phyloP scores from a whole-genome alignment of 2,329 filamentous ascomycete species.

The Diaporthe sp. region DNA sequence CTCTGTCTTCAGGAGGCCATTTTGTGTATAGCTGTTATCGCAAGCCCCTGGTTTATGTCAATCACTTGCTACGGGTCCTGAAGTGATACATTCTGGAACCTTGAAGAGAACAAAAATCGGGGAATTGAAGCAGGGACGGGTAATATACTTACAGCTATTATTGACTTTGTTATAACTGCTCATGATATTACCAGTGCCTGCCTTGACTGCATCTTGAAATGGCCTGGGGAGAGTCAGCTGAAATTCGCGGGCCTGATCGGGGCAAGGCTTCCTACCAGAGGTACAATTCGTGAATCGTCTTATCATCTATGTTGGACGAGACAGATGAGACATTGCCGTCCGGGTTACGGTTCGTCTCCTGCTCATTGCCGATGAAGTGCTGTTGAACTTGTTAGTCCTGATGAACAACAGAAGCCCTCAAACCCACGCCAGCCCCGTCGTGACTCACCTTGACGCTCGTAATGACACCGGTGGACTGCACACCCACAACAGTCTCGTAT shows the following conservation, averaged over 20 bases:
- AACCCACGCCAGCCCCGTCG: neutral
- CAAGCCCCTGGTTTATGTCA: conserved; percentile 72
- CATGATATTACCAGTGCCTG: conserved; percentile 68
- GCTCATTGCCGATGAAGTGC: conserved; percentile 72
- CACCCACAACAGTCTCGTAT: conserved; percentile 70
- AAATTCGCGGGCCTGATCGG: no score
- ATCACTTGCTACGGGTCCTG: no score
- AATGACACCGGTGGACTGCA: conserved; percentile 78
- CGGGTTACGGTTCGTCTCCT: conserved; percentile 67
- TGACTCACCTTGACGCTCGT: conserved; percentile 64
- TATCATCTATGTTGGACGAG: conserved; percentile 58
- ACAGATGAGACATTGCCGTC: conserved; percentile 61
- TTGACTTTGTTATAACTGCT: conserved; percentile 68
- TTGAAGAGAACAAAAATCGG: no score
- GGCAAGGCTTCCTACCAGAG: conserved; percentile 51
- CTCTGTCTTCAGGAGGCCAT: conserved; percentile 73
- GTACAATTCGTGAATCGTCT: conserved; percentile 62
- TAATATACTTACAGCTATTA: neutral
- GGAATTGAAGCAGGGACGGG: no score
- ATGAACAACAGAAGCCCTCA: neutral
- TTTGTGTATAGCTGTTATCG: conserved; percentile 74
- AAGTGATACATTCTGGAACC: no score
- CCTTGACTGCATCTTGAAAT: conserved; percentile 68
- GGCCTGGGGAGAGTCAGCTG: conserved; percentile 37
- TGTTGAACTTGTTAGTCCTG: conserved; percentile 53